Conservation (phyloP, 2,329 filamentous ascomycete genomes). For the Boeremia exigua region DNA sequence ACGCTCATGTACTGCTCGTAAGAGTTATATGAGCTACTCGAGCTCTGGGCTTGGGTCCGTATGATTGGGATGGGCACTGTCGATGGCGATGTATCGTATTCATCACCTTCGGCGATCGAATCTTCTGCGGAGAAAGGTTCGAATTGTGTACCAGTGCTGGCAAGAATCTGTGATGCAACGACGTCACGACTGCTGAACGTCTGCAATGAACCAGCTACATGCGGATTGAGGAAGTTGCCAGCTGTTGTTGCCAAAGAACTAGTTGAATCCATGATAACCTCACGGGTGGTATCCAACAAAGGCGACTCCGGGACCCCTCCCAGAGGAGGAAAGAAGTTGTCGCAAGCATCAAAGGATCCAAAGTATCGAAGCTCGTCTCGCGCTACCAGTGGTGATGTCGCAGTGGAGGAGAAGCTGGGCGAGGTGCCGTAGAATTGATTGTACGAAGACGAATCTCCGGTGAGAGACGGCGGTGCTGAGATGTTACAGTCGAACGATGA, state of each 20-base stretch:
- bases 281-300: constrained; percentile 32
- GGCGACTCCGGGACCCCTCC: constrained; percentile 25
- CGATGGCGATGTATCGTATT: constrained; percentile 18
- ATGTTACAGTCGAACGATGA: constrained; percentile 36
- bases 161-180: constrained; percentile 38
- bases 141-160: constrained; percentile 35
- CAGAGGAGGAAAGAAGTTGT: constrained; percentile 26
- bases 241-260: constrained; percentile 30
- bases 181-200: constrained; percentile 40
- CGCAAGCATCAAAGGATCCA: constrained; percentile 35
- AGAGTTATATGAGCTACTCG: constrained; percentile 22
- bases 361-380: constrained; percentile 26
- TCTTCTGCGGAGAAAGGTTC: constrained; percentile 40
- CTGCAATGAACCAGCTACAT: constrained; percentile 35
- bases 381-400: constrained; percentile 35
- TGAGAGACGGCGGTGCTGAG: constrained; percentile 38
- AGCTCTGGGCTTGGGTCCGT: constrained; percentile 24
- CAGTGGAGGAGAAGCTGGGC: constrained; percentile 33
- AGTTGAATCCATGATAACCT: constrained; percentile 26
- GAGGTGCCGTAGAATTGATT: constrained; percentile 32
- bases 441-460: constrained; percentile 34
- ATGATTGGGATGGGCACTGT: constrained; percentile 43
- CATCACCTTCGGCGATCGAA: constrained; percentile 36
- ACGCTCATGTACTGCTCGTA: constrained; percentile 15
- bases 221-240: constrained; percentile 38